Evolutionary conservation across 2,329 filamentous ascomycete genomes (phyloP), one percentile per base, ranked within the genome.

Genomic region (Fusarium oligoseptatum): DNA sequence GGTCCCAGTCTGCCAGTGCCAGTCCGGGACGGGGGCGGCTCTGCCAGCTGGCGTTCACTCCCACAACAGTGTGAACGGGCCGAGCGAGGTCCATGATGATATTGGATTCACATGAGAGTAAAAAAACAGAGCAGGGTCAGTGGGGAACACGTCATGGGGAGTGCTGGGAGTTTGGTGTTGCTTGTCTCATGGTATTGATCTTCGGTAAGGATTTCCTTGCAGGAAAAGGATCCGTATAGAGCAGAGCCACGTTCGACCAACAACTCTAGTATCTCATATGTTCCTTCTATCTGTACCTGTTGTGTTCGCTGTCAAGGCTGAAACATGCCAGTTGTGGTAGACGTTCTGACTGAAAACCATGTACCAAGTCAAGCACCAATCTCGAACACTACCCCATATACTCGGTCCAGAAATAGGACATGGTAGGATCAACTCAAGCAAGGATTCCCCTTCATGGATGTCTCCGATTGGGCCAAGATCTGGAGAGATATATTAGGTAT

Each of bases 1-100:
- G 50, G 24, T 24, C 58, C 43, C 50, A 39, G 37, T 37, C 45
- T 22, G 60, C 43, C 60, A 63, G 56, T 61, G 60, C 29, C 37
- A 10, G 32, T 34, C 32, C 32, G 56, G 14, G 5, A 17, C 36
- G 34, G 7, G 29, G 10, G 66, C 58, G 48, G 27, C 17, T 14
- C 70, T 39, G 45, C 20, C 66, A 68, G 22, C 50, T 52, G 66
- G 32, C 71, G 62, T 52, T 55, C 66, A 73, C 72, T 36, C 45
- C 12, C 45, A 2, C 10, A 2, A 14, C 45, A 50, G 45, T 52
- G 48, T 52, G 24, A 52, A 32, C 48, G 48, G 27, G 6, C 45
- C 24, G 45, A 12, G 4, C 10, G 24, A 29, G 45, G 0, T 12
- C 6, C 24, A 50, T 29, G 24, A 29, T 50, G 8, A 29, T n/a